Conservation (phyloP, 371 early-diverging fungal species). For the Mortierella sp. region DNA sequence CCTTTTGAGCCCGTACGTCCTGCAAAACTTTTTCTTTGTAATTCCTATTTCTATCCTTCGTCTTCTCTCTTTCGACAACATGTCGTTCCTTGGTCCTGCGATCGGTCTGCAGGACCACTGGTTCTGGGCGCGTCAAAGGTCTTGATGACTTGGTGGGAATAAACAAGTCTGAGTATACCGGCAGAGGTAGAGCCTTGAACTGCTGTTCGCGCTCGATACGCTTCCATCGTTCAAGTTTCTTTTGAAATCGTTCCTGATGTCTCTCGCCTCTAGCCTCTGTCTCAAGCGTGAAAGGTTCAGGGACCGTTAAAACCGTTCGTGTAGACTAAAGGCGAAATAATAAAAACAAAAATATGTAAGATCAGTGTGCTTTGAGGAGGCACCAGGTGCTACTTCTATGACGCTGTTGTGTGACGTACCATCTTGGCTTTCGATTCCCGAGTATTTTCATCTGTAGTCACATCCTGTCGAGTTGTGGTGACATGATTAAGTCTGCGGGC, state of each 20-base stretch:
- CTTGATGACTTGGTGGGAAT: constrained; percentile 16
- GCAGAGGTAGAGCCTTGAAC: constrained; percentile 14
- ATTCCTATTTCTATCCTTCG: background rate
- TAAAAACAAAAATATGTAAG: background rate
- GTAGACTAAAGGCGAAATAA: background rate
- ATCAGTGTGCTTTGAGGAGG: background rate
- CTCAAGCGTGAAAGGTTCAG: constrained; percentile 10
- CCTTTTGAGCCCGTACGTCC: constrained; percentile 17
- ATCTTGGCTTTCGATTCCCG: background rate
- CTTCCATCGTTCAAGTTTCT: constrained; percentile 30
- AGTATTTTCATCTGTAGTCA: background rate
- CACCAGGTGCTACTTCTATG: background rate
- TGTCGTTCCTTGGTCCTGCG: background rate
- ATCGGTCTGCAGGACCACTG: background rate
- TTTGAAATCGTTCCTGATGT: constrained; percentile 27
- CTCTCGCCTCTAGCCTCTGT: constrained; percentile 4
- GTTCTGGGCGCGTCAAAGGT: background rate
- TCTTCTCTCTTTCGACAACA: background rate
- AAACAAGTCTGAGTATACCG: constrained; percentile 18
- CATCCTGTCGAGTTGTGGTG: background rate
- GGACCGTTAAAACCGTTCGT: background rate
- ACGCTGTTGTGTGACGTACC: background rate
- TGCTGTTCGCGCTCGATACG: constrained; percentile 17
- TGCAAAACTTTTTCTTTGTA: constrained; percentile 10
- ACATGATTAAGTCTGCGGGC: constrained; percentile 17